Conservation (phyloP, 176 grass and related monocot genomes). For the Ananas comosus region DNA sequence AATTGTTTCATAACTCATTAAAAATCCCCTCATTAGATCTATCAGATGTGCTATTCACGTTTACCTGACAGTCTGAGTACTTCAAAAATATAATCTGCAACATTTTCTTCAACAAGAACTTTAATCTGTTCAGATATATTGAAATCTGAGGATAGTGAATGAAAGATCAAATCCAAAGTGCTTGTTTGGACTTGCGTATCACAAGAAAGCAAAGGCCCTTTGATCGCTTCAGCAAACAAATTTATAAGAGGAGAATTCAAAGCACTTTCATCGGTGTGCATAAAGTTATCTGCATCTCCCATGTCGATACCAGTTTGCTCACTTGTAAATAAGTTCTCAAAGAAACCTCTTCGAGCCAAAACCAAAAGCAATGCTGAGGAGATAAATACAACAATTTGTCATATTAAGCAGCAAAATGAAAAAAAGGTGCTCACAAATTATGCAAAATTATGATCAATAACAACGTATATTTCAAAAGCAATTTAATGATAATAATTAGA, state of each 20-base stretch:
- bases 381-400: neutral
- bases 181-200: constrained; percentile 62
- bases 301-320: constrained; percentile 24
- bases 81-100: constrained; percentile 94
- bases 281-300: constrained; percentile 33
- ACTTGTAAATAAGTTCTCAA: constrained; percentile 37
- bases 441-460: neutral
- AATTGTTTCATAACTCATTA: neutral
- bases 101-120: constrained; percentile 67
- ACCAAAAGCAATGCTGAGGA: constrained; percentile 75
- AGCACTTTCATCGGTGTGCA: constrained; percentile 24
- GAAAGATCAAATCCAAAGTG: constrained; percentile 79
- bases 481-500: neutral
- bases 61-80: constrained; percentile 78
- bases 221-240: constrained; percentile 84
- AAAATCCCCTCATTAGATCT: constrained; percentile 3
- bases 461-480: neutral
- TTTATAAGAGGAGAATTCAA: constrained; percentile 34
- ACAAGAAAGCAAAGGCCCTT: constrained; percentile 86
- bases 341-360: constrained; percentile 46
- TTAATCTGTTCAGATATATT: constrained; percentile 46
- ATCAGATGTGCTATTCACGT: constrained; percentile 1
- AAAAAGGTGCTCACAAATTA: no score
- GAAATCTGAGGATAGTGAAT: constrained; percentile 59
- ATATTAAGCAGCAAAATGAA: no score